Conservation (phyloP, 106 monocot species). For the Gastrodia elata region DNA sequence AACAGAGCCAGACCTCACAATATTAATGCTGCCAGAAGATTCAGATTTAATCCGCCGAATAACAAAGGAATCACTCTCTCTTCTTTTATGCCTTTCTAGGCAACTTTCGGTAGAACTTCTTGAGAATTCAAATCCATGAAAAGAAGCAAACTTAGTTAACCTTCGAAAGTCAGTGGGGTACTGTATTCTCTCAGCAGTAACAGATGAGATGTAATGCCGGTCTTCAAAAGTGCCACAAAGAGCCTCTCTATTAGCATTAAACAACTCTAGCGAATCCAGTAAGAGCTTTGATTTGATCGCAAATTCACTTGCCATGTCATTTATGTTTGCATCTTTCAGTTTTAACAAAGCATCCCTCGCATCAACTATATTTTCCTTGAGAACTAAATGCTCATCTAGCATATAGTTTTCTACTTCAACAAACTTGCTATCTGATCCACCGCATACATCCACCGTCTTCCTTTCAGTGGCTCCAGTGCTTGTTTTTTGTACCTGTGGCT, state of each 20-base stretch:
- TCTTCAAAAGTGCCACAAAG: constrained; percentile 27
- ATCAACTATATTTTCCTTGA: constrained; percentile 11
- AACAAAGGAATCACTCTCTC: neutral
- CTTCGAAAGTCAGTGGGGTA: neutral
- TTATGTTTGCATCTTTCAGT: neutral
- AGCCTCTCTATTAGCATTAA: constrained; percentile 29
- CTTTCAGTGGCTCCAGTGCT: neutral
- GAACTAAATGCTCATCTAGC: constrained; percentile 6
- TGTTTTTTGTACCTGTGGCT: neutral
- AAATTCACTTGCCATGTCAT: constrained; percentile 1
- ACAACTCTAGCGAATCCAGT: constrained; percentile 21
- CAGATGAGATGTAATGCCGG: constrained; percentile 18
- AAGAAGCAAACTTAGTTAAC: constrained; percentile 6
- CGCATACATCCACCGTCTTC: constrained; percentile 8
- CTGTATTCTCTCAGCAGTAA: neutral
- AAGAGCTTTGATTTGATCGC: constrained; percentile 12
- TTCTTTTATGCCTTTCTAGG: neutral
- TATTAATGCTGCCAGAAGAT: neutral
- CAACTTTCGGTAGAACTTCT: neutral
- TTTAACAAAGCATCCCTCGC: constrained; percentile 8
- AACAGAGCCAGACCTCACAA: neutral
- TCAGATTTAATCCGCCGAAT: neutral
- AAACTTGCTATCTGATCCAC: neutral
- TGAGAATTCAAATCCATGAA: neutral
- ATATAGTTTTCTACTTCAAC: constrained; percentile 8